Evolutionary conservation across 139 green algal genomes (phyloP), one percentile per base, ranked within the genome.

Genomic region (Chlamydomonas schloesseri): DNA sequence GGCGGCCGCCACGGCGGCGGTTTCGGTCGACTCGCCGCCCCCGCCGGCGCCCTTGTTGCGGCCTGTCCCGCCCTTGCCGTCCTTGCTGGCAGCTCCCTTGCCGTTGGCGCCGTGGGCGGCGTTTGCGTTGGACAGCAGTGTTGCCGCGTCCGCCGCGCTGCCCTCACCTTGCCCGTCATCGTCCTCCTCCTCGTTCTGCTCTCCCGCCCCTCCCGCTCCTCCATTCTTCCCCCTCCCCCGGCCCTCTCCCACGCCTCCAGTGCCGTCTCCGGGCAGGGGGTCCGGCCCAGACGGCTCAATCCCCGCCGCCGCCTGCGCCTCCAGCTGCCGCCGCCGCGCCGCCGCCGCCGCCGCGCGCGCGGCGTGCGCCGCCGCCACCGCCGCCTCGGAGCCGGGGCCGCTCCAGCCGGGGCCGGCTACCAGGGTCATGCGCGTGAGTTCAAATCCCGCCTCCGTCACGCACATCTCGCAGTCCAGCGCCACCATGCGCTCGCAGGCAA

Each of bases 391-490:
- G 20, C 78, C 78, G 37, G 78, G 46, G 24, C 55, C 80, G 42
- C 42, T 50, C 68, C 50, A 74, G 46, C 78, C 78, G 29, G 78
- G 78, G 46, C 64, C 84, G 57, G 95, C 93, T 5, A 98, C 86
- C 42, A 97, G 81, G 15, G 91, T 95, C 0, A 91, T 86, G 17
- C 96, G 87, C 3, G 94, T 96, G 29, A 98, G 89, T 86, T 98
- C 94, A 79, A 94, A 95, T 0, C 95, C 95, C 1, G 60, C 62
- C 73, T 69, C 87, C 3, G 94, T 97, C 36, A 94, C 87, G 82
- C 93, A 97, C 96, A 98, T 98, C 88, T 98, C 96, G 77, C 96
- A 98, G 83, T 98, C 96, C 33, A 98, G 58, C 0, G 83, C 95
- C 9, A 98, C 74, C 85, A 98, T 87, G 21, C 80, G 60, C 28